Evolutionary conservation across 2,329 filamentous ascomycete species (phyloP), one percentile per base, ranked within the genome.

Genomic region (Curvularia sp.): DNA sequence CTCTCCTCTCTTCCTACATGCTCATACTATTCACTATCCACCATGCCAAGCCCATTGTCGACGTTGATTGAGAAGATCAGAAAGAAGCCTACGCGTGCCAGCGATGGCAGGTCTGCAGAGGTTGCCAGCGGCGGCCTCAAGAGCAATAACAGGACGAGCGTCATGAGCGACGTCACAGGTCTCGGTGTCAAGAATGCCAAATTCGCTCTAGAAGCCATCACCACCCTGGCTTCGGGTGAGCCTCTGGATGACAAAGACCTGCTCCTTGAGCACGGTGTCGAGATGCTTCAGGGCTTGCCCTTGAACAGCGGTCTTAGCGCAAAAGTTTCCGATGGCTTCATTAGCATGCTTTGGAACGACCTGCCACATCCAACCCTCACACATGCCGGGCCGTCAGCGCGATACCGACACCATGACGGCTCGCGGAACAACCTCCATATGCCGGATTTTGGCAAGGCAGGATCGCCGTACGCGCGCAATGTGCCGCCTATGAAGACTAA

Each of bases 181-280:
- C 74, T 92, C 19, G 74, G 83, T 63, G 57, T 81, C 71, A 80
- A 71, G 80, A 84, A 72, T 49, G 70, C 70, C 38, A 68, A 61
- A 60, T 75, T 70, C 56, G 59, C 76, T 36, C 68, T 76, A 81
- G 89, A 92, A 64, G 72, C 89, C 43, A 79, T 91, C 56, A 83
- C 84, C 53, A 82, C 79, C 60, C 87, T 91, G 75, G 74, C 87
- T 30, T 88, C 85, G 65, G 87, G 89, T 1, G 82, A 85, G 47
- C 80, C 88, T 10, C 77, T 86, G 5, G 88, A 94, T 67, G 91
- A 94, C 79, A 75, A 75, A 49, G 70, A 73, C 6, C 61, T 69
- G 8, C 50, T 75, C 36, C 68, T 75, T 15, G 83, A 85, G 62
- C 72, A 84, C 71, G 82, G 81, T 18, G 82, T 85, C 1, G 70